phyloP scores from a whole-genome alignment of 345 rosid genomes.

The Bruguiera parviflora region DNA sequence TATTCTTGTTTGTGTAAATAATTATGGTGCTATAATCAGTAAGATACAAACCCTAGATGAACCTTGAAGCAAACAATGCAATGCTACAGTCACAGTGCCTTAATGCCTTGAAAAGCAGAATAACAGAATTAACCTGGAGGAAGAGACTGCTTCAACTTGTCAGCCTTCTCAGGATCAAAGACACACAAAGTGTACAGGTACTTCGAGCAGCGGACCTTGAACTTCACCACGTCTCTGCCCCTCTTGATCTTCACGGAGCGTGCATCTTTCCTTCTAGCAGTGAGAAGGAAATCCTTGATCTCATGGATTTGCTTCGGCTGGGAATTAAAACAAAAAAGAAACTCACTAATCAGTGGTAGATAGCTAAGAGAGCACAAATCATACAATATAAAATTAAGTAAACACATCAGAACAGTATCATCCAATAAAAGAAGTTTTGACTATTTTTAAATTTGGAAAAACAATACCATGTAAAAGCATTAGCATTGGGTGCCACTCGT shows the following conservation, averaged over 20 bases:
- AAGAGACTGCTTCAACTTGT: conserved; percentile 95
- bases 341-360: not conserved
- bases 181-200: conserved; percentile 93
- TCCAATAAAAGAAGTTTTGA: too few relatives aligned
- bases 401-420: not conserved
- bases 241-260: conserved; percentile 90
- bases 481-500: too few relatives aligned
- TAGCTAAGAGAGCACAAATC: not conserved
- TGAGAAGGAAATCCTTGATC: conserved; percentile 95
- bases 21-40: too few relatives aligned
- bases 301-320: conserved; percentile 97
- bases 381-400: not conserved
- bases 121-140: conserved; percentile 64
- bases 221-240: conserved; percentile 76
- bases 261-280: conserved; percentile 96
- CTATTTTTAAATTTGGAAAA: too few relatives aligned
- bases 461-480: too few relatives aligned
- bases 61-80: too few relatives aligned
- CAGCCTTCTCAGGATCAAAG: conserved; percentile 84
- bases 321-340: not conserved
- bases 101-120: not conserved
- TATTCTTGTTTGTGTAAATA: too few relatives aligned
- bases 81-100: not conserved
- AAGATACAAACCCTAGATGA: too few relatives aligned
- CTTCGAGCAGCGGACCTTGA: conserved; percentile 95